Conservation (phyloP, 2,329 filamentous ascomycete genomes). For the Aspergillus brunneoviolaceus region DNA sequence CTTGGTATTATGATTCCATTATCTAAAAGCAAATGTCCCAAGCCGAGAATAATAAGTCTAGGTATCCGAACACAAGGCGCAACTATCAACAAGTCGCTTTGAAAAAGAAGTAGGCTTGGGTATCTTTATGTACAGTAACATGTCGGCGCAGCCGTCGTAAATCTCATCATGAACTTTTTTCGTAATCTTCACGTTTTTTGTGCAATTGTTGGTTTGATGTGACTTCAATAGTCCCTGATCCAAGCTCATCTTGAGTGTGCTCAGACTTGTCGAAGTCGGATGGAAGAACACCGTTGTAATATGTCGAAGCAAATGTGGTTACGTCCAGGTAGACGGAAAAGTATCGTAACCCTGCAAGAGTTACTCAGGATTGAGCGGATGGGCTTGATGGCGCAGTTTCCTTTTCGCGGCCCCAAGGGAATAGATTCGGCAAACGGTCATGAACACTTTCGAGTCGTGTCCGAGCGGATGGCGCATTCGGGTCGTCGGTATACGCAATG, state of each 20-base stretch:
- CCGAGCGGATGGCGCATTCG: constrained; percentile 35
- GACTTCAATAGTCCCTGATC: not conserved
- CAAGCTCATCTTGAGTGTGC: not conserved
- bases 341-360: not conserved
- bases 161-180: constrained; percentile 1
- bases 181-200: not conserved
- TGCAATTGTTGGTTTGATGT: not conserved
- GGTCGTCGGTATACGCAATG: constrained; percentile 40
- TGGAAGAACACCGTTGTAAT: not conserved
- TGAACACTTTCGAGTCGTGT: constrained; percentile 41
- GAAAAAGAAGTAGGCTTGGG: not conserved
- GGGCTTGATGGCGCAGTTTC: constrained; percentile 24
- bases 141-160: not conserved
- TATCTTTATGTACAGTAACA: constrained; percentile 4
- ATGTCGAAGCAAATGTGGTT: not conserved
- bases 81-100: constrained; percentile 2
- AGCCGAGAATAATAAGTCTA: not conserved
- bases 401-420: constrained; percentile 32
- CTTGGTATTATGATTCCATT: not conserved
- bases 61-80: not conserved
- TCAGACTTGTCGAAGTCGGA: not conserved
- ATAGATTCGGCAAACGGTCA: constrained; percentile 26
- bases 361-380: constrained; percentile 14
- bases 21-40: not conserved
- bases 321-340: not conserved